phyloP scores from a whole-genome alignment of 768 basidiomycete species.

The Nidularia pulvinata region DNA sequence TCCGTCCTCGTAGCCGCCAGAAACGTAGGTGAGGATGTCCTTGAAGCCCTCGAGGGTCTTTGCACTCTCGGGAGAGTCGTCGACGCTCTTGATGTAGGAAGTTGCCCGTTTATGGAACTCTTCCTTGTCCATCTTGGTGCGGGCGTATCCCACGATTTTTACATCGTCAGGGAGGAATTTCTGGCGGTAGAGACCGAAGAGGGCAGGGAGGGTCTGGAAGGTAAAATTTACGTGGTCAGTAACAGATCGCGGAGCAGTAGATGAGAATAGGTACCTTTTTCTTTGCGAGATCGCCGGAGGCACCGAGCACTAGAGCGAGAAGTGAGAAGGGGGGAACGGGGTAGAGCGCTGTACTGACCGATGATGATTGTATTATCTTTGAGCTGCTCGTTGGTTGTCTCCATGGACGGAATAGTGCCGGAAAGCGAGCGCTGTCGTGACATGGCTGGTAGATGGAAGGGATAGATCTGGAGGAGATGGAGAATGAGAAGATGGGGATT shows the following conservation, averaged over 20 bases:
- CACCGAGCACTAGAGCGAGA: constrained; percentile 74
- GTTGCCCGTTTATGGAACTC: constrained; percentile 88
- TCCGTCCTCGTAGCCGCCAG: constrained; percentile 88
- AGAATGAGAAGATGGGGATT: not conserved
- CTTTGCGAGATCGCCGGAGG: constrained; percentile 97
- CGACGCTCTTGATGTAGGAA: constrained; percentile 81
- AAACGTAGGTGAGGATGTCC: constrained; percentile 73
- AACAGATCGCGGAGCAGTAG: not conserved
- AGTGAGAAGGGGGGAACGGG: constrained; percentile 8
- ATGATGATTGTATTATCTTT: constrained; percentile 90
- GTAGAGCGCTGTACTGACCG: constrained; percentile 47
- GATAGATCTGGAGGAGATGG: constrained; percentile 6
- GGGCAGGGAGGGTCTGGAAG: constrained; percentile 87
- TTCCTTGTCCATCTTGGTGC: constrained; percentile 87
- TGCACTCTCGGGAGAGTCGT: constrained; percentile 57
- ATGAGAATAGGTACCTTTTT: constrained; percentile 71
- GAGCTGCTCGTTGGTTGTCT: constrained; percentile 66
- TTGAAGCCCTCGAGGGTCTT: constrained; percentile 84
- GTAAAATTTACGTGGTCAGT: constrained; percentile 4
- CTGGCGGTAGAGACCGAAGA: constrained; percentile 86
- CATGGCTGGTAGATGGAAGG: constrained; percentile 26
- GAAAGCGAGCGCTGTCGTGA: constrained; percentile 58
- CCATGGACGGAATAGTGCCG: constrained; percentile 92
- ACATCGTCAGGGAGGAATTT: constrained; percentile 80
- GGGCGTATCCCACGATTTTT: constrained; percentile 95